A percentile compares a stretch with the other conserved stretches of the same genome.
These are phyloP conservation scores for Magnaporthiopsis incrustans DNA, from an alignment of 2,329 filamentous ascomycete genomes.

Conservation along the genomic window DNA sequence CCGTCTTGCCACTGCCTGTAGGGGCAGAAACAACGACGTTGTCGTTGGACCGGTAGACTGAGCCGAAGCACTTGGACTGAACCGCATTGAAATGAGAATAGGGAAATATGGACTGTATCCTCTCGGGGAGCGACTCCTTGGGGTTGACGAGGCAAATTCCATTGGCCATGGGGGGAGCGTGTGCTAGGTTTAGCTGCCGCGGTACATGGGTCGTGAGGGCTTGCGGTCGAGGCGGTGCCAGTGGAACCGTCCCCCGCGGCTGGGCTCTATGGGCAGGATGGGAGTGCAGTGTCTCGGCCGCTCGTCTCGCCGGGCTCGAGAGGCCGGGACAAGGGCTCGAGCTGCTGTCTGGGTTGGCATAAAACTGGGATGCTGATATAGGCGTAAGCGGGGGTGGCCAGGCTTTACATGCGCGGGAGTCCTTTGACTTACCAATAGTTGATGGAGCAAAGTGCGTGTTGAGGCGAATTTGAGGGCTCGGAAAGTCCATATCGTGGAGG, in stretches of 20 bases:
- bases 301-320: constrained; percentile 3
- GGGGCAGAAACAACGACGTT: constrained; percentile 77
- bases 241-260: too few relatives aligned
- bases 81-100: constrained; percentile 74
- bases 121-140: constrained; percentile 55
- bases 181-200: constrained; percentile 9
- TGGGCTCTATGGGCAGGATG: constrained; percentile 1
- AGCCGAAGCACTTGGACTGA: constrained; percentile 69
- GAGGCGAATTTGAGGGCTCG: background rate
- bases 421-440: background rate
- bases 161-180: constrained; percentile 26
- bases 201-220: background rate
- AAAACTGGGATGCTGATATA: background rate
- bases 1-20: constrained; percentile 81
- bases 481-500: too few relatives aligned
- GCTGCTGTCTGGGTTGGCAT: background rate
- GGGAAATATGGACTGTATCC: constrained; percentile 60
- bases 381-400: background rate
- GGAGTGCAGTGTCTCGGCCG: background rate
- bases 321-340: background rate
- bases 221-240: background rate
- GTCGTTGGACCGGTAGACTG: constrained; percentile 58
- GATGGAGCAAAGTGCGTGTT: background rate
- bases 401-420: too few relatives aligned
- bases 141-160: constrained; percentile 32